These are phyloP conservation scores for Fusarium graminum DNA, from an alignment of 2,329 filamentous ascomycete genomes.

Conservation along the genomic window DNA sequence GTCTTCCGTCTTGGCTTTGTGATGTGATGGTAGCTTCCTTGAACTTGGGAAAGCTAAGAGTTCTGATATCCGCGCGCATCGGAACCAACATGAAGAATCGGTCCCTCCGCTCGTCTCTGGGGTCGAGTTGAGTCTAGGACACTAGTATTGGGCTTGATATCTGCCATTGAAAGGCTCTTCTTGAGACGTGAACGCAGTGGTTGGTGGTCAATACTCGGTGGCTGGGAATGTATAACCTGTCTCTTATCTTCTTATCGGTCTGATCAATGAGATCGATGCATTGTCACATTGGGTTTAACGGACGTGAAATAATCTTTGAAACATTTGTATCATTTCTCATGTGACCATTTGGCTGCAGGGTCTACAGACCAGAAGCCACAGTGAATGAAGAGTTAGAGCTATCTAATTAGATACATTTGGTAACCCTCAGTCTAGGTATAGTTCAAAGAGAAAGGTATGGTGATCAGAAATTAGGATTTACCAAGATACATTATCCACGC, in stretches of 20 bases:
- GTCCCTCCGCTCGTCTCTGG: slow-evolving; percentile 12
- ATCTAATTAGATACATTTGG: too few relatives aligned
- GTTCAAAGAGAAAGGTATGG: too few relatives aligned
- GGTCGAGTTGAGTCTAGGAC: slow-evolving; percentile 3
- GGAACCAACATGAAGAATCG: slow-evolving; percentile 28
- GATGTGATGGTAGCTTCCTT: slow-evolving; percentile 21
- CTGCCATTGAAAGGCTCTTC: background rate
- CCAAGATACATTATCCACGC: too few relatives aligned
- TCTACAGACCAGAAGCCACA: too few relatives aligned
- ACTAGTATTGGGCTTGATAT: background rate
- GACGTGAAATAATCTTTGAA: background rate
- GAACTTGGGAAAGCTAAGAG: slow-evolving; percentile 8
- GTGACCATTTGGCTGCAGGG: too few relatives aligned
- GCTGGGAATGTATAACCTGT: slow-evolving; percentile 9
- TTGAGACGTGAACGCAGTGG: background rate
- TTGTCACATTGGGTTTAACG: background rate
- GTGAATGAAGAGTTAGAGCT: too few relatives aligned
- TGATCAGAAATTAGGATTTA: too few relatives aligned
- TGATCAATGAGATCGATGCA: background rate
- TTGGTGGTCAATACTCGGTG: slow-evolving; percentile 14
- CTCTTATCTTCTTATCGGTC: slow-evolving; percentile 4
- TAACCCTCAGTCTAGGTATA: too few relatives aligned
- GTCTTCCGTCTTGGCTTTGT: slow-evolving; percentile 20
- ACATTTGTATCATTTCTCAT: too few relatives aligned
- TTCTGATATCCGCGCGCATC: slow-evolving; percentile 28